Conservation (phyloP, 2,329 filamentous ascomycete species). For the Aspergillus pseudotamarii region DNA sequence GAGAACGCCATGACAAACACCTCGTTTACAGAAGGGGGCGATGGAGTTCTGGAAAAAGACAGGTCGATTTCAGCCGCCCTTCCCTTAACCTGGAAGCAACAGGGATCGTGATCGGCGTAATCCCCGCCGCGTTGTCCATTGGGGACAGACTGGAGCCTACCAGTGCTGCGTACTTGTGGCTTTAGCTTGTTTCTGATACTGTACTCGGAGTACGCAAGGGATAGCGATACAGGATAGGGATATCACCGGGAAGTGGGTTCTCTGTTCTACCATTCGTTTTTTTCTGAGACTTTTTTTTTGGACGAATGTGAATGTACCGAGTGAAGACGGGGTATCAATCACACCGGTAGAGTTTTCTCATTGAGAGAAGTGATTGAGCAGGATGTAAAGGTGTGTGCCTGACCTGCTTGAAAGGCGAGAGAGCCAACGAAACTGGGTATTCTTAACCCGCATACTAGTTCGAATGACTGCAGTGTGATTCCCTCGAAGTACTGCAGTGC, state of each 20-base stretch:
- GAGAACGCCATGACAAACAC: conserved; percentile 8
- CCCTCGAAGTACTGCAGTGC: not conserved
- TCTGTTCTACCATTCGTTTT: not conserved
- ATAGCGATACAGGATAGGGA: conserved; percentile 8
- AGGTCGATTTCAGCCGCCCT: conserved; percentile 14
- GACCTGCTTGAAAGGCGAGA: not conserved
- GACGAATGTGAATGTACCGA: not conserved
- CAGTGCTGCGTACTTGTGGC: conserved; percentile 11
- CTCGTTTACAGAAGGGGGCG: conserved; percentile 23
- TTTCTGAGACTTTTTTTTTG: too few species aligned
- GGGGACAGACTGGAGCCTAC: conserved; percentile 7
- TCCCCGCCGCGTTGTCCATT: conserved; percentile 12
- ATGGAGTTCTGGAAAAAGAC: conserved; percentile 28
- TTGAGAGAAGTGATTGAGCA: not conserved
- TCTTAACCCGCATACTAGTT: not conserved
- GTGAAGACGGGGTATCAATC: not conserved
- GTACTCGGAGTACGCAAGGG: conserved; percentile 20
- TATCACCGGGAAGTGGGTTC: not conserved
- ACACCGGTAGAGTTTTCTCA: not conserved
- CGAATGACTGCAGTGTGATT: not conserved
- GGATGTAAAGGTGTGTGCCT: not conserved
- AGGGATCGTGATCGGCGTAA: conserved; percentile 18
- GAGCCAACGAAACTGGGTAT: not conserved
- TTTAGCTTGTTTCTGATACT: conserved; percentile 15
- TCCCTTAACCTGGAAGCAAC: conserved; percentile 3